A percentile compares a stretch with the other conserved stretches of the same genome.
These are phyloP conservation scores for Hypsizygus marmoreus DNA, from an alignment of 768 basidiomycete species.

Conservation along the genomic window DNA sequence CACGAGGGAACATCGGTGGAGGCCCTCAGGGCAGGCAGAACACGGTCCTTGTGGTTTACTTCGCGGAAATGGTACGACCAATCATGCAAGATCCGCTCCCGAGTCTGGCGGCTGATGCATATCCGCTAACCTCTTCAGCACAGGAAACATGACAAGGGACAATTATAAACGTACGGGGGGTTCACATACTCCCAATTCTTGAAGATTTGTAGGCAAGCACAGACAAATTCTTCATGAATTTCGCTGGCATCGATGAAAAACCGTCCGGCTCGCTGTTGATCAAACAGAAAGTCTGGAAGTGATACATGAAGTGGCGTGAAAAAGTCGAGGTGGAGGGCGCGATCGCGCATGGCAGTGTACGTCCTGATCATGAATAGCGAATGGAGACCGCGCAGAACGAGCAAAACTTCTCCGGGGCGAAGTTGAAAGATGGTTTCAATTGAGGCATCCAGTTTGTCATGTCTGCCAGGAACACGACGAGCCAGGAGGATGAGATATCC, in stretches of 20 bases:
- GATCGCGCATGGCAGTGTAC: neutral
- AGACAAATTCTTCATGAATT: neutral
- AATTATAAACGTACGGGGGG: neutral
- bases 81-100: too few species aligned
- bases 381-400: neutral
- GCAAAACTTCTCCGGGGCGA: neutral
- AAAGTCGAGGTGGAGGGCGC: conserved; percentile 2
- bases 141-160: neutral
- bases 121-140: too few species aligned
- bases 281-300: conserved; percentile 4
- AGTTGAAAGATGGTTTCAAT: neutral
- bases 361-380: neutral
- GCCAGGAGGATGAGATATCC: too few species aligned
- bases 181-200: neutral
- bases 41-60: too few species aligned
- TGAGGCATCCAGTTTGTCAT: neutral
- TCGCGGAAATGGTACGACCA: too few species aligned
- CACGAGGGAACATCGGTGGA: too few species aligned
- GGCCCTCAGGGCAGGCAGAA: too few species aligned
- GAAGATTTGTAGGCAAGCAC: neutral
- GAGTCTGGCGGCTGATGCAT: too few species aligned
- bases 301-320: too few species aligned
- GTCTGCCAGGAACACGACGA: too few species aligned
- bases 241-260: neutral
- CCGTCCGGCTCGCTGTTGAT: neutral